Base-by-base conservation (phyloP, 129 eudicot species). In the Dittrichia graveolens region DNA sequence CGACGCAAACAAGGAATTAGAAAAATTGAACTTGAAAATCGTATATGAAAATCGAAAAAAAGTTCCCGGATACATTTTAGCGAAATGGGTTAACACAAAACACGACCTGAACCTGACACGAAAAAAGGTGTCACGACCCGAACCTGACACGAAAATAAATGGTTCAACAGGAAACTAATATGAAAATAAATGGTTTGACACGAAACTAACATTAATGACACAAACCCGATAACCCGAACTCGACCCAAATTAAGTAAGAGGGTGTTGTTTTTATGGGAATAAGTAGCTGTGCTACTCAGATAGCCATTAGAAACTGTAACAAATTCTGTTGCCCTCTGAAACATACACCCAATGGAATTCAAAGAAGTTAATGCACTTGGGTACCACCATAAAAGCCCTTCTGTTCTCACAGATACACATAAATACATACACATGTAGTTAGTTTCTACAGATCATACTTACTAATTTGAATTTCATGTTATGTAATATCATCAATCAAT, bases 361-460 rank as follows among this genome's bases (percentile, higher is more conserved):
- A 74, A 73, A 48, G 71, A 73, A 78, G 77, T 78, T 52, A 78
- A 78, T 78, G 82, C 82, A 78, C 19, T 78, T 77, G 71, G 76
- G 73, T 71, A 71, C 34, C 67, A 71, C 71, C 82, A 70, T 43
- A 71, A 61, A 61, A 61, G 76, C 18, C 49, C 13, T 68, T 49
- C 81, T 59, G 54, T 39, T 59, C 69, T 38, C 18, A 63, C 38
- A 59, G 37, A 24, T 15, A 49, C 14, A 76, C 6, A 58, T 5
- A 68, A 55, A 68, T 7, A 8, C 13, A 40, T 8, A 49, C 40
- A 7, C 2, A 34, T 61, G 8, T 38, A 49, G 47, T 8, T 31
- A 12, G 31, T 24, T 24, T 24, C 31, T 24, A 24, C 31, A 24
- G 1, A 24, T 24, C 31, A 24, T 24, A 24, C 31, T 24, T 24